phyloP scores from a whole-genome alignment of 2,329 filamentous ascomycete species.

The Cordyceps javanica region DNA sequence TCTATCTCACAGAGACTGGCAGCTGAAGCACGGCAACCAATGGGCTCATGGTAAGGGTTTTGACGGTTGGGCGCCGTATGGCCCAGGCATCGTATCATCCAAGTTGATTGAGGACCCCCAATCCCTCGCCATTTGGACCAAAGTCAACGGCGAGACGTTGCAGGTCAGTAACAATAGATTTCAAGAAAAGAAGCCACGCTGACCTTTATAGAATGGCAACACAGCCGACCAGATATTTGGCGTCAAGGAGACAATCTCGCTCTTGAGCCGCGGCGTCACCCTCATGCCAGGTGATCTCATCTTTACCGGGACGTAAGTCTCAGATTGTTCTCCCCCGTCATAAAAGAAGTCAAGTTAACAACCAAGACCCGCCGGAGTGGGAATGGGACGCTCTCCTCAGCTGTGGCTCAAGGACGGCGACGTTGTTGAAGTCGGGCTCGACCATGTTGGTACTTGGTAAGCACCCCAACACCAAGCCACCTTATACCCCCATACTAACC shows the following conservation, averaged over 20 bases:
- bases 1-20: conserved; percentile 74
- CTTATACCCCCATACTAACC: background rate
- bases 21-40: conserved; percentile 61
- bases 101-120: conserved; percentile 52
- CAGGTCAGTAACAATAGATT: conserved; percentile 33
- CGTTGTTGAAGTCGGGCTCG: conserved; percentile 60
- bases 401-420: conserved; percentile 67
- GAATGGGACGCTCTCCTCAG: conserved; percentile 60
- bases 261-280: conserved; percentile 56
- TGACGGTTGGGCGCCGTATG: conserved; percentile 69
- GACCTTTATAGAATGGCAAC: conserved; percentile 36
- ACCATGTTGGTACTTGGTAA: conserved; percentile 55
- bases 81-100: conserved; percentile 61
- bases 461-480: background rate
- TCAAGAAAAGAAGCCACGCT: background rate
- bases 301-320: conserved; percentile 56
- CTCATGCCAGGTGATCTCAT: conserved; percentile 59
- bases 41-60: conserved; percentile 70
- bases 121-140: conserved; percentile 48
- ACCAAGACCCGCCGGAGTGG: conserved; percentile 59
- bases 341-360: background rate
- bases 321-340: background rate
- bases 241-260: conserved; percentile 52
- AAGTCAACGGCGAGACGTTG: conserved; percentile 51
- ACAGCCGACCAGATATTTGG: conserved; percentile 60